phyloP scores from a whole-genome alignment of 2,329 filamentous ascomycete species.

The Gaeumannomyces sp. region DNA sequence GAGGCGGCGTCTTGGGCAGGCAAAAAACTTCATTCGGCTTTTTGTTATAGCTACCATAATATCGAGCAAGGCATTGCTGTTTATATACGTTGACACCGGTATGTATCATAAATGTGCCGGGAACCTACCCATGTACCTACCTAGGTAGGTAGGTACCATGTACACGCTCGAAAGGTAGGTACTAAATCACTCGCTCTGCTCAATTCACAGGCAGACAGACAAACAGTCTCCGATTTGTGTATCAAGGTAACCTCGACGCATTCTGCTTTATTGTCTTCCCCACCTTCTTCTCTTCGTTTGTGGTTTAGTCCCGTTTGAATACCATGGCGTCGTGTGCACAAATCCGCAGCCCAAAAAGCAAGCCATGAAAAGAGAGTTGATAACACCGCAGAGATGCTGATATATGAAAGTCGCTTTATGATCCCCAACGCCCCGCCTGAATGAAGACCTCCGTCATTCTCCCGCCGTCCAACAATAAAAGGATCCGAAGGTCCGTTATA shows the following conservation, averaged over 20 bases:
- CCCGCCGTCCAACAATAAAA: not conserved
- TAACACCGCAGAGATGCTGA: not conserved
- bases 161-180: not conserved
- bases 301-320: not conserved
- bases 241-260: not conserved
- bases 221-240: not conserved
- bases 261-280: not conserved
- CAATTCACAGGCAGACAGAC: not conserved
- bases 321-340: not conserved
- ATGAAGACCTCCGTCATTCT: not conserved
- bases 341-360: not conserved
- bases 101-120: no score
- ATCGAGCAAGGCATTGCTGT: not conserved
- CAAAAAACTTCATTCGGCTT: not conserved
- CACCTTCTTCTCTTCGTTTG: not conserved
- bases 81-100: no score
- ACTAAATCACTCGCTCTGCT: no score
- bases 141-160: not conserved
- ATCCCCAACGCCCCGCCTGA: not conserved
- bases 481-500: not conserved
- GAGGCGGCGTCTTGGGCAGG: not conserved
- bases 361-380: not conserved
- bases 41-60: not conserved
- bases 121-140: no score
- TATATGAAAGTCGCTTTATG: not conserved